phyloP scores from a whole-genome alignment of 2,329 filamentous ascomycete species.

The Sclerotiophoma versabilis region DNA sequence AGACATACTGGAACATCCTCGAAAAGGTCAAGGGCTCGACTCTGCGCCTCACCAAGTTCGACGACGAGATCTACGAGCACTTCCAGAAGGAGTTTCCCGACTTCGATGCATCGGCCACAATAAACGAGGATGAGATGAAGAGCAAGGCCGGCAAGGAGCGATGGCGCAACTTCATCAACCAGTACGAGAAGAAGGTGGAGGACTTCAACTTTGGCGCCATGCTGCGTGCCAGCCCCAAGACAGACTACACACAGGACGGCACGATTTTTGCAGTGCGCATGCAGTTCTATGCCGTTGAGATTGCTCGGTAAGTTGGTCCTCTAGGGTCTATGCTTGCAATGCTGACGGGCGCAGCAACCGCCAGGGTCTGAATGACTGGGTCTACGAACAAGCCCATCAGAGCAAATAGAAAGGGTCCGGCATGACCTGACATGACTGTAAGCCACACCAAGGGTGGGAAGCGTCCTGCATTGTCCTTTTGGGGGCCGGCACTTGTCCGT shows the following conservation, averaged over 20 bases:
- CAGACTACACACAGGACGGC: slow-evolving; percentile 84
- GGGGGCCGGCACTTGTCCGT: slow-evolving; percentile 7
- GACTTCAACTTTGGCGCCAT: slow-evolving; percentile 99
- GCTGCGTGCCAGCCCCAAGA: slow-evolving; percentile 77
- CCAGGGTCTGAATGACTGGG: slow-evolving; percentile 92
- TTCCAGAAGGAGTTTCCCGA: slow-evolving; percentile 90
- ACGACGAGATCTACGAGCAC: slow-evolving; percentile 93
- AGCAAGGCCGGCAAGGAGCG: slow-evolving; percentile 92
- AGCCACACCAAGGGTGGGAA: slow-evolving; percentile 1
- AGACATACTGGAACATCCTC: slow-evolving; percentile 96
- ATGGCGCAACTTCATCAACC: slow-evolving; percentile 94
- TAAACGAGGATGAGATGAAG: slow-evolving; percentile 97
- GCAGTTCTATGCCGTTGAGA: slow-evolving; percentile 85
- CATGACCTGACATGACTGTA: background rate
- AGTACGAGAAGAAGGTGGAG: slow-evolving; percentile 92
- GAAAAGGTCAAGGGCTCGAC: slow-evolving; percentile 88
- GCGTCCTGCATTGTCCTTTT: slow-evolving; percentile 10
- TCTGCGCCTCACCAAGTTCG: slow-evolving; percentile 88
- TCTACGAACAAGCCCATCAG: slow-evolving; percentile 81
- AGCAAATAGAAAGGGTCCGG: slow-evolving; percentile 25
- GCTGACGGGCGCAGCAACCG: slow-evolving; percentile 68
- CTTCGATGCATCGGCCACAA: slow-evolving; percentile 79
- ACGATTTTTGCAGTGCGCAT: slow-evolving; percentile 89
- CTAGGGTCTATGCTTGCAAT: background rate
- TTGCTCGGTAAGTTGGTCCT: slow-evolving; percentile 63